Conservation (phyloP, 148 eudicot genomes). For the Limonium bicolor region DNA sequence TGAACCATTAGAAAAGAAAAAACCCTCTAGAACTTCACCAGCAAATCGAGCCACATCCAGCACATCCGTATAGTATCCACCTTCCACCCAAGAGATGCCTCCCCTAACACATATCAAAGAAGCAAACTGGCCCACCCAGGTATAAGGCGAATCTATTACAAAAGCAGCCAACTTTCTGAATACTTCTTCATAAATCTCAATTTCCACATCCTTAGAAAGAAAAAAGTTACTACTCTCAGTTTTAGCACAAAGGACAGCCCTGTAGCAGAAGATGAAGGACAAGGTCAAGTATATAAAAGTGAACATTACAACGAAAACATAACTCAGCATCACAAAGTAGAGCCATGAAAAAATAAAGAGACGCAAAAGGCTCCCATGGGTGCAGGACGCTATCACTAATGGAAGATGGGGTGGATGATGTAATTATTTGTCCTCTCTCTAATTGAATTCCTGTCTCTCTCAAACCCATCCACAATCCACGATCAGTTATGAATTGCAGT, state of each 20-base stretch:
- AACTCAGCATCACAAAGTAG: not conserved
- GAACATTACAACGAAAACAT: not conserved
- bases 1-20: conserved; percentile 40
- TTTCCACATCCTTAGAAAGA: conserved; percentile 29
- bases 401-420: no score
- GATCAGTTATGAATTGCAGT: no score
- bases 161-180: conserved; percentile 32
- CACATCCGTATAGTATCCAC: conserved; percentile 16
- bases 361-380: no score
- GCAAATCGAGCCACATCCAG: conserved; percentile 52
- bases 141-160: conserved; percentile 36
- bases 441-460: no score
- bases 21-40: conserved; percentile 48
- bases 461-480: no score
- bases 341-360: not conserved
- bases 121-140: conserved; percentile 36
- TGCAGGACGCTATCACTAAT: no score
- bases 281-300: no score
- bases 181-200: conserved; percentile 37
- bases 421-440: no score
- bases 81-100: conserved; percentile 13
- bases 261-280: no score
- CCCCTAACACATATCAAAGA: conserved; percentile 20
- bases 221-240: conserved; percentile 36
- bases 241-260: conserved; percentile 72